Percentiles rank a stretch among this genome's conserved stretches.
Conservation (phyloP, 768 basidiomycete genomes). For the Xanthoconium stramineum region DNA sequence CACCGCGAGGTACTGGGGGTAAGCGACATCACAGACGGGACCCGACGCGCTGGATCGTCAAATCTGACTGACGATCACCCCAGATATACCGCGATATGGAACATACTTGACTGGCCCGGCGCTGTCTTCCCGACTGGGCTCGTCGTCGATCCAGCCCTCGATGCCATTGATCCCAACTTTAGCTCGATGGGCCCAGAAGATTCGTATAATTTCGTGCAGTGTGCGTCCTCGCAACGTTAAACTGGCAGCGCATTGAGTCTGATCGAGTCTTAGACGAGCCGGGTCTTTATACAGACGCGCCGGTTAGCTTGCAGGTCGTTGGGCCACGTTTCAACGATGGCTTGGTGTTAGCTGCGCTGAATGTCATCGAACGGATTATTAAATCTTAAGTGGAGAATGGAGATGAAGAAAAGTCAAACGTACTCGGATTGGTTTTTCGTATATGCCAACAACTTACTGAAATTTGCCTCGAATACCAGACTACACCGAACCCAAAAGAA, state of each 20-base stretch:
- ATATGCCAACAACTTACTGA: too few species aligned
- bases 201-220: constrained; percentile 14
- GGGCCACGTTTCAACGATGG: constrained; percentile 27
- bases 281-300: constrained; percentile 10
- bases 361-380: constrained; percentile 23
- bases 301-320: constrained; percentile 23
- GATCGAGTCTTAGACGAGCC: constrained; percentile 22
- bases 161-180: constrained; percentile 11
- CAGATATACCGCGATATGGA: constrained; percentile 42
- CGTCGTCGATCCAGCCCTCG: constrained; percentile 23
- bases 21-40: not conserved
- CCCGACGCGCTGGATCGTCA: not conserved
- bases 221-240: constrained; percentile 6
- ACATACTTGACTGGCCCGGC: constrained; percentile 43
- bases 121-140: constrained; percentile 45
- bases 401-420: not conserved
- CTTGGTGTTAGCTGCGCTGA: constrained; percentile 25
- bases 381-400: constrained; percentile 6
- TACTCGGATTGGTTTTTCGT: not conserved
- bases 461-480: too few species aligned
- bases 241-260: not conserved
- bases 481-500: too few species aligned
- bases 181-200: constrained; percentile 19
- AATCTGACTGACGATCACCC: not conserved
- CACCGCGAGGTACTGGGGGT: constrained; percentile 35